phyloP scores from a whole-genome alignment of 2,329 filamentous ascomycete species.

The Ophiostoma angusticollis region DNA sequence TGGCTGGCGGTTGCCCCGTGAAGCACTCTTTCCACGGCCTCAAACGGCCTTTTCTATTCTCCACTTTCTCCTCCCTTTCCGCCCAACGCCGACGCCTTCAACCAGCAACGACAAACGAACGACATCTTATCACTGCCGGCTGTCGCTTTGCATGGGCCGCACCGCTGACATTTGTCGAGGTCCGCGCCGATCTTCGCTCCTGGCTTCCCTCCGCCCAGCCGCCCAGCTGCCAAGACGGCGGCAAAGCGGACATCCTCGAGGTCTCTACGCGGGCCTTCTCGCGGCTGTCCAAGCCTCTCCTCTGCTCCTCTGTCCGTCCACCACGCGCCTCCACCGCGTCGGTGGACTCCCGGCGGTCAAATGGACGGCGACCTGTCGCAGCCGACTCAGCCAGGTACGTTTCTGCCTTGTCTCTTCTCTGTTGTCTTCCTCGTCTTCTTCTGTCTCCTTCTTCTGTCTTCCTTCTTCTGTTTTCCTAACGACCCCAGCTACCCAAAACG shows the following conservation, averaged over 20 bases:
- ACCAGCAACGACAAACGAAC: too few species aligned
- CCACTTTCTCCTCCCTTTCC: neutral
- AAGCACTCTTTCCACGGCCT: conserved; percentile 1
- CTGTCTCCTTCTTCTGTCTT: neutral
- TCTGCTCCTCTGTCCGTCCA: too few species aligned
- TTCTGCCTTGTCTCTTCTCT: neutral
- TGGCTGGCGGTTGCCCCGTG: conserved; percentile 9
- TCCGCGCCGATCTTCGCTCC: conserved; percentile 4
- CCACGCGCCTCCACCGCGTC: neutral
- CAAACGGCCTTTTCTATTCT: conserved; percentile 1
- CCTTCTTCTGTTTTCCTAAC: neutral
- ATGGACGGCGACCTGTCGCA: conserved; percentile 15
- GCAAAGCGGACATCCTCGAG: too few species aligned
- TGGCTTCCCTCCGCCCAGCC: conserved; percentile 2
- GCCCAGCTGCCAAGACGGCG: neutral
- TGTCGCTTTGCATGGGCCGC: conserved; percentile 4
- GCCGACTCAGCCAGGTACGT: conserved; percentile 14
- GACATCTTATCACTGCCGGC: too few species aligned
- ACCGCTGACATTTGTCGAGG: neutral
- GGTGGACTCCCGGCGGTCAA: conserved; percentile 5
- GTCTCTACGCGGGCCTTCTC: neutral
- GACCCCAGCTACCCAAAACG: conserved; percentile 54
- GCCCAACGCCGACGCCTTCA: too few species aligned
- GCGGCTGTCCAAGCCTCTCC: neutral
- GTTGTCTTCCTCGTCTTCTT: too few species aligned